These are phyloP conservation scores for Rheum nobile DNA, from an alignment of 148 eudicot species.

Conservation along the genomic window DNA sequence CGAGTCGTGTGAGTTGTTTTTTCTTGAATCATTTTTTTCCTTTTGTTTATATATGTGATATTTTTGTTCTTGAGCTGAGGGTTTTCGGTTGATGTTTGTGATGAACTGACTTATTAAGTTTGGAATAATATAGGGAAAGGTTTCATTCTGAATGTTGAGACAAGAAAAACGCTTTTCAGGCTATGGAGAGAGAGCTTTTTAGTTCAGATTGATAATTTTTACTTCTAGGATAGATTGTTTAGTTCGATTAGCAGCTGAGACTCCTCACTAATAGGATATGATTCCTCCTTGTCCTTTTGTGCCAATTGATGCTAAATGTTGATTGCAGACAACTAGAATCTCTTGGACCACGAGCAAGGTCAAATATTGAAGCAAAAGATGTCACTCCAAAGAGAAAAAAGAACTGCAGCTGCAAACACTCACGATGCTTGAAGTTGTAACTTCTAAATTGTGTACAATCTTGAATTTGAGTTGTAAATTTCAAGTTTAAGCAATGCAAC, in stretches of 20 bases:
- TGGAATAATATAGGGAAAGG: background rate
- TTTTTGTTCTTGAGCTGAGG: constrained; percentile 1
- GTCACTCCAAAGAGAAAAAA: constrained; percentile 94
- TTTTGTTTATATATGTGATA: too few species aligned
- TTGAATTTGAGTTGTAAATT: background rate
- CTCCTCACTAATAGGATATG: background rate
- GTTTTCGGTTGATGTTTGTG: background rate
- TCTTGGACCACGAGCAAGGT: constrained; percentile 54
- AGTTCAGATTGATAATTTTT: background rate
- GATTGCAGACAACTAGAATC: constrained; percentile 74
- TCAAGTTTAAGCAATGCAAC: background rate
- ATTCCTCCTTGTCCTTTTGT: background rate
- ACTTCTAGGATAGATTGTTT: background rate
- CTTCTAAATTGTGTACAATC: constrained; percentile 16
- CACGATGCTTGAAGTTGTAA: constrained; percentile 92
- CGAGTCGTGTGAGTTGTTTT: constrained; percentile 6
- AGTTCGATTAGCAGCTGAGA: background rate
- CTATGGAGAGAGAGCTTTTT: background rate
- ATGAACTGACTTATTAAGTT: background rate
- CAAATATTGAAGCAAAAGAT: constrained; percentile 64
- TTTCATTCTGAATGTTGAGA: background rate
- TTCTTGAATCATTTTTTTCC: background rate
- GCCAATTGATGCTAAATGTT: constrained; percentile 7
- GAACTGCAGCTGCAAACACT: constrained; percentile 97
- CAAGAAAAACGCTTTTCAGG: background rate